Percentiles rank a stretch among this genome's conserved stretches.
phyloP scores from a whole-genome alignment of 306 rosid species.

The Acacia melanoxylon region DNA sequence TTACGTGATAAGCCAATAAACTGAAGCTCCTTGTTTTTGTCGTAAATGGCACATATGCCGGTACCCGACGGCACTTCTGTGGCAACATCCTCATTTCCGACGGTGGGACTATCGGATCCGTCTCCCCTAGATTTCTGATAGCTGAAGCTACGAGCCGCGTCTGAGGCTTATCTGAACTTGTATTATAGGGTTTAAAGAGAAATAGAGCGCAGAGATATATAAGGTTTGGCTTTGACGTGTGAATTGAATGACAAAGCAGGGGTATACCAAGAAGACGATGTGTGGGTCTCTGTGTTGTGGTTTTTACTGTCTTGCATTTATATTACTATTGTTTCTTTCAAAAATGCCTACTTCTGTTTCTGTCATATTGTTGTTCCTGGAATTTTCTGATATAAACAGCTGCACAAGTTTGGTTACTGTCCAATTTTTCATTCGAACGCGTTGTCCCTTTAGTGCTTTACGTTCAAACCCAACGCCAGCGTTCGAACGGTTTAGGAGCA shows the following conservation, averaged over 20 bases:
- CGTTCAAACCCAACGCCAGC: no score
- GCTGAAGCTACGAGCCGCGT: constrained; percentile 44
- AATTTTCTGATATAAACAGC: no score
- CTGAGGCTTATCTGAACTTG: constrained; percentile 47
- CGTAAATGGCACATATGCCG: constrained; percentile 78
- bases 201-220: constrained; percentile 40
- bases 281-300: no score
- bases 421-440: no score
- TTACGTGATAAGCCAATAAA: constrained; percentile 86
- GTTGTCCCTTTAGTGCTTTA: no score
- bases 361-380: no score
- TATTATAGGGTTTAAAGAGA: constrained; percentile 43
- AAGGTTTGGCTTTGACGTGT: constrained; percentile 37
- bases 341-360: no score
- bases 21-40: constrained; percentile 66
- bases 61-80: constrained; percentile 58
- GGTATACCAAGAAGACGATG: not conserved
- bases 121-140: constrained; percentile 56
- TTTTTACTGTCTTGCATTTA: no score
- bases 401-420: no score
- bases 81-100: constrained; percentile 27
- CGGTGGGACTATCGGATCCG: constrained; percentile 48
- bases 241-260: constrained; percentile 44
- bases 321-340: no score
- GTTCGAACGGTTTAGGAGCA: no score